These are phyloP conservation scores for Penicillium sp. DNA, from an alignment of 2,329 filamentous ascomycete genomes.

Conservation along the genomic window DNA sequence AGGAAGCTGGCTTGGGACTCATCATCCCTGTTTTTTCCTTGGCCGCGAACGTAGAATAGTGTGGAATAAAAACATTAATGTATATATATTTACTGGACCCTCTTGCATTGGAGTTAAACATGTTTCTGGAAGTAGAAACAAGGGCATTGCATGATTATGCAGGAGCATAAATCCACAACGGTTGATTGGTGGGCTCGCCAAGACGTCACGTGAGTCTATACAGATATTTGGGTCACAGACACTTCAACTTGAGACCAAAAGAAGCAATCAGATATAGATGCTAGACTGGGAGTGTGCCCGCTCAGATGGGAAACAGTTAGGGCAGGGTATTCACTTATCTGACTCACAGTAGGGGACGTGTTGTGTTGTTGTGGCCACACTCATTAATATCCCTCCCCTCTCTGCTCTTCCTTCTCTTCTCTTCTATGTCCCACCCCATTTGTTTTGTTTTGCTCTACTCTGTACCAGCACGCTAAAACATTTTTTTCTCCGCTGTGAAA, in stretches of 20 bases:
- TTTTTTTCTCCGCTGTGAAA: background rate
- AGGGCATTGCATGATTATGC: background rate
- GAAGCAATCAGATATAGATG: background rate
- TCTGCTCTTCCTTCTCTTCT: background rate
- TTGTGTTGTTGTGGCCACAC: background rate
- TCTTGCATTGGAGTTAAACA: background rate
- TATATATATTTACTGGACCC: no score
- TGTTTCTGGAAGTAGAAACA: background rate
- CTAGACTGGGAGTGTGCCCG: background rate
- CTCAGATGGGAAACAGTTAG: background rate
- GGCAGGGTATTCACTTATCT: background rate
- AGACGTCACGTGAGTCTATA: constrained; percentile 3
- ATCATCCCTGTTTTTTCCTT: no score
- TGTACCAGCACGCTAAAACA: background rate
- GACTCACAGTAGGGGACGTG: background rate
- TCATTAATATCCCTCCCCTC: background rate
- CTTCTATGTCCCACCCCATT: background rate
- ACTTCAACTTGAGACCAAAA: background rate
- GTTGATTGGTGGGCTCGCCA: background rate
- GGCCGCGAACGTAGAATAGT: no score
- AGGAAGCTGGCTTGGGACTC: no score
- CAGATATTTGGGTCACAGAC: background rate
- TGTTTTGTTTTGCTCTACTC: background rate
- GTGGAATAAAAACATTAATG: no score
- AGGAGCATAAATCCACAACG: background rate